Base-by-base conservation (phyloP, 768 basidiomycete species). In the Gymnopilus junonius region DNA sequence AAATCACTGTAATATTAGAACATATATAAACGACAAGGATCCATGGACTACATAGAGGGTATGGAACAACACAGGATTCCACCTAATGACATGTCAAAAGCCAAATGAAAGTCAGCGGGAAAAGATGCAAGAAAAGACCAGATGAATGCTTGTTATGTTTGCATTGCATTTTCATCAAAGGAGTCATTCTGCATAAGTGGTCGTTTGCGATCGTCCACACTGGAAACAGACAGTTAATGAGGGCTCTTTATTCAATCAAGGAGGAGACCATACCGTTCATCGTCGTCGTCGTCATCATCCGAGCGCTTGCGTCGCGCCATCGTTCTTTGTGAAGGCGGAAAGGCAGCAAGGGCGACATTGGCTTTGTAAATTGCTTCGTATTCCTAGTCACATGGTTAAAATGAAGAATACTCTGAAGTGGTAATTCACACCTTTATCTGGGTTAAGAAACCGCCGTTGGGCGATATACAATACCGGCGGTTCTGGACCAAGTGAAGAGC, bases 311-410 rank as follows among this genome's bases (percentile, higher is more conserved):
- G 85, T 60, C 85, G 79, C 11, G 83, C 74, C 1, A 82, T 72
- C 14, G 35, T 35, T 56, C 82, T 79, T 57, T 82, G 79, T 55
- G 75, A 77, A 14, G 73, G 65, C 0, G 88, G 87, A 69, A 85
- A 90, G 2, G 79, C 76, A 4, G 87, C 86, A 32, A 94, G 82
- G 0, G 92, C 91, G 23, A 86, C 79, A 59, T 80, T 86, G 8
- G 95, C 95, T 69, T 86, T 88, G 73, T 95, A 93, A 71, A 97
- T 97, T 4, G 94, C 92, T 75, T 96, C 93, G 67, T 95, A 97
- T 79, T 95, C 95, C 94, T 54, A 31, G n/a, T 0, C 15, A 42
- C 40, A 20, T 42, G n/a, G 17, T 95, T 68, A 46, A n/a, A n/a
- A 29, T 55, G 27, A 35, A 20, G 25, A 15, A 17, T 20, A 50